Conservation (phyloP, 768 basidiomycete genomes). For the Melanogaster broomeanus region DNA sequence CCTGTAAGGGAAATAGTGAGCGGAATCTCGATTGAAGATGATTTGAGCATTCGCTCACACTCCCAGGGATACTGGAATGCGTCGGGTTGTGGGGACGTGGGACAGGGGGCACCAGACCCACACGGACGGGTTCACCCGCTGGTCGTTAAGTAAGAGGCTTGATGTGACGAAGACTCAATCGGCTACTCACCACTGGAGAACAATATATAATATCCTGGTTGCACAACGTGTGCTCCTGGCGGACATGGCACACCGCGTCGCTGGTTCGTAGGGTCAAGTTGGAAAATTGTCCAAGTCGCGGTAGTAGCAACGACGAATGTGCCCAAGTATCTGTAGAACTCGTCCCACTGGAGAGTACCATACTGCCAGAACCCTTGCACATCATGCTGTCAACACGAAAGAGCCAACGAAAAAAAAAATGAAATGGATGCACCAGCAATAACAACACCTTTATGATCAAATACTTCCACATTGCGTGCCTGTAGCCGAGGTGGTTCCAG, state of each 20-base stretch:
- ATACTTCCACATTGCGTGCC: not conserved
- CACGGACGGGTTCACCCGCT: not conserved
- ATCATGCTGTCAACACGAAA: not conserved
- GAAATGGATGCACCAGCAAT: not conserved
- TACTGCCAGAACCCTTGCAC: not conserved
- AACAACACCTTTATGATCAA: not conserved
- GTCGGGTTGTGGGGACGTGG: not conserved
- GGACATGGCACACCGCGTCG: not conserved
- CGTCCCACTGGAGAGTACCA: conserved; percentile 1
- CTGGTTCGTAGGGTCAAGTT: not conserved
- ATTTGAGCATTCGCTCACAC: not conserved
- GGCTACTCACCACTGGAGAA: not conserved
- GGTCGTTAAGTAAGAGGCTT: not conserved
- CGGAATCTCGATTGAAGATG: not conserved
- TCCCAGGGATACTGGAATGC: not conserved
- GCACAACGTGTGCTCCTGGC: not conserved
- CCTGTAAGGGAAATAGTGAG: not conserved
- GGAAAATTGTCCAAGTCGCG: not conserved
- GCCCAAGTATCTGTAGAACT: not conserved
- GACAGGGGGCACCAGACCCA: not conserved
- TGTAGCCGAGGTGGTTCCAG: not conserved
- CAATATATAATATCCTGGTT: not conserved
- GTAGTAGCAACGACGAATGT: not conserved
- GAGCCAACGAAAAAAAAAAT: not conserved
- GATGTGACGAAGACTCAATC: not conserved